Evolutionary conservation across 2,329 filamentous ascomycete genomes (phyloP).

Genomic region (Colletotrichum incanum): DNA sequence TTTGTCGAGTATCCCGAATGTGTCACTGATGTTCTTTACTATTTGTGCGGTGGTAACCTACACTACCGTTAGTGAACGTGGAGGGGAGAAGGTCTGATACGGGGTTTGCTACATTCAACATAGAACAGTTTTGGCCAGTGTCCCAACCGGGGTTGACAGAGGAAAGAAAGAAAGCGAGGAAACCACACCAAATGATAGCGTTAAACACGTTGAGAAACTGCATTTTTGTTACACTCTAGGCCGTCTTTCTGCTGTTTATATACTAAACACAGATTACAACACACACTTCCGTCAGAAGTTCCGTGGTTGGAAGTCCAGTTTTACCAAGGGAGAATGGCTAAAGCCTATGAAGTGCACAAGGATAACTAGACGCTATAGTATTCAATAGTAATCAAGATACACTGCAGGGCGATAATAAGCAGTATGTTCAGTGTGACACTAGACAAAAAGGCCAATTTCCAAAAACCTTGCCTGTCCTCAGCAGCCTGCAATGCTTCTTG

Average conservation of each 20-base stretch:
- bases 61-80: background rate
- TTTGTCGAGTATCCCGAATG: background rate
- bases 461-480: background rate
- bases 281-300: background rate
- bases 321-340: background rate
- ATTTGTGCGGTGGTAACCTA: slow-evolving; percentile 1
- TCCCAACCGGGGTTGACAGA: background rate
- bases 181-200: background rate
- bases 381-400: background rate
- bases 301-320: no score
- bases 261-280: background rate
- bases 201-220: background rate
- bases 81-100: background rate
- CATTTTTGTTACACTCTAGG: background rate
- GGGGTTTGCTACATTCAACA: slow-evolving; percentile 3
- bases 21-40: slow-evolving; percentile 1
- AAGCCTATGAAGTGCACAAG: background rate
- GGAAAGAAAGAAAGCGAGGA: background rate
- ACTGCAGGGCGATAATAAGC: background rate
- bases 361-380: background rate
- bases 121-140: background rate
- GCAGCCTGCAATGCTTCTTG: background rate
- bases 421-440: background rate
- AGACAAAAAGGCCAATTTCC: background rate
- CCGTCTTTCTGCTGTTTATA: background rate